Base-by-base conservation (phyloP, 108 stramenopile species). In the Cyclotella sp. region DNA sequence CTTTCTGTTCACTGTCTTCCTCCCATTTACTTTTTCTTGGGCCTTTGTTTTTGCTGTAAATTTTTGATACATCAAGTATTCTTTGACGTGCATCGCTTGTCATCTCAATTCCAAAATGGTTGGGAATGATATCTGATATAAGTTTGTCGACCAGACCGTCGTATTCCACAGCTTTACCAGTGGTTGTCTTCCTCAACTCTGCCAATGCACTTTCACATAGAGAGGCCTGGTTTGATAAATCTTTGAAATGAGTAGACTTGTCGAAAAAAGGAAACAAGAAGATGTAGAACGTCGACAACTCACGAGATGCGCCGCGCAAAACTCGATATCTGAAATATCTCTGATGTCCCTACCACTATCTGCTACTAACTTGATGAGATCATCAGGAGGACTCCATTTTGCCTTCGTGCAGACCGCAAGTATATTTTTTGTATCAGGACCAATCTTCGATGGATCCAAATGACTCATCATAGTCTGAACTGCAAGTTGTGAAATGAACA, bases 381-480 rank as follows among this genome's bases (percentile, higher is more conserved):
- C 82, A 21, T 28, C 61, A 29, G 76, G 67, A n/a, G 85, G 85
- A 19, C 30, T 22, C 4, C 53, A 47, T 29, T 54, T 72, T 22
- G 74, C 70, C 45, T 52, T 81, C 29, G 44, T 73, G 52, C 73
- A 87, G 24, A 79, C 86, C 55, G 62, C 82, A 67, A 7, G 43
- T 30, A 59, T 60, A 22, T 27, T 34, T 14, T 65, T 52, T 53
- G 46, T 39, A 14, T 55, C 60, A 13, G 34, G 49, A 26, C 41
- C 68, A 18, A 63, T 67, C 41, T 69, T 76, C 19, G 57, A 34
- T 42, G 73, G 81, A 63, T 86, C 86, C 44, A 91, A 76, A 60
- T 94, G 95, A 40, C 79, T 82, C 84, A 89, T 89, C 91, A 99
- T 93, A 18, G 94, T 88, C 78, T 99, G 91, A 4, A 95, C 90